Evolutionary conservation across 2,329 filamentous ascomycete species (phyloP), one percentile per base, ranked within the genome.

Genomic region (Trichophyton verrucosum): DNA sequence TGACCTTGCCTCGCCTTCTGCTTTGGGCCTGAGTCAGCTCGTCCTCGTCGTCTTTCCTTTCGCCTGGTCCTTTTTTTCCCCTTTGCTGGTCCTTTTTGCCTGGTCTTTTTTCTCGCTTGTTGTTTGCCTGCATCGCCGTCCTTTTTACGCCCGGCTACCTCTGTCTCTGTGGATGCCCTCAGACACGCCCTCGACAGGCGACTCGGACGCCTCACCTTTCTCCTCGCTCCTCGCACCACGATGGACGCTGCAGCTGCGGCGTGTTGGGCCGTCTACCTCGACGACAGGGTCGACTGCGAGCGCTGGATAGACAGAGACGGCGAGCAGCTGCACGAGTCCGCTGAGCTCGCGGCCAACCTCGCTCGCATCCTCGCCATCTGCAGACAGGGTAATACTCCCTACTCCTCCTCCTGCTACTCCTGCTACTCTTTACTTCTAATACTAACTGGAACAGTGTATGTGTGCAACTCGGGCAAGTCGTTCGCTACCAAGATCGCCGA

Each of bases 401-500:
- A 36, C 8, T 11, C 33, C 8, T n/a, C 30, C 30, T 36, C 30
- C 30, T 36, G 7, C 33, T 36, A 36, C 8, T 11, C 33, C 8
- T 36, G 11, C 8, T 36, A 36, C 8, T 17, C 33, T 20, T 44
- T 47, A 38, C 55, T 61, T 27, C 24, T 57, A 64, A 59, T 2
- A 20, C 38, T 61, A 4, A 46, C 42, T n/a, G 17, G 15, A n/a
- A 47, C 64, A 82, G 80, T 84, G 59, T 80, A 80, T 65, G 72
- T 82, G 42, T 83, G 80, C 67, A 75, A 76, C 51, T 78, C 77
- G 8, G 80, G 78, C 57, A 74, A 76, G 61, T 77, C 80, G 20
- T 82, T 82, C 66, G 74, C 81, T 64, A 72, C 74, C 15, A 80
- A 80, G 67, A 71, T 83, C 20, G 76, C 77, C 60, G 78, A 82